Percentiles rank a stretch among this genome's conserved stretches.
These are phyloP conservation scores for Metarhizium rileyi DNA, from an alignment of 2,329 filamentous ascomycete species.

Conservation along the genomic window DNA sequence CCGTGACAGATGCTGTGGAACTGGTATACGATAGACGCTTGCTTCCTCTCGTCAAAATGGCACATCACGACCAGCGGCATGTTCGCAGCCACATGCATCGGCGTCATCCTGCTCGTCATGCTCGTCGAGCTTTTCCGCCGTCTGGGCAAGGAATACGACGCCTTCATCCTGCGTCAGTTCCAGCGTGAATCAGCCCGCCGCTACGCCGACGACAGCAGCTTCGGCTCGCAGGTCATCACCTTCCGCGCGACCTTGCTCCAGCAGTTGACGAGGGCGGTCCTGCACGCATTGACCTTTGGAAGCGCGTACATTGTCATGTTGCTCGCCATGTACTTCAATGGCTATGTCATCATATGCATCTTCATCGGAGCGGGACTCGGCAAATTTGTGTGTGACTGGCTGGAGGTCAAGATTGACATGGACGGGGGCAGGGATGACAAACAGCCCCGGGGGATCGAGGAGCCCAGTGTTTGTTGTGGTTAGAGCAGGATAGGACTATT, in stretches of 20 bases:
- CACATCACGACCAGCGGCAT: slow-evolving; percentile 59
- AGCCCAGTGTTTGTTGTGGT: slow-evolving; percentile 38
- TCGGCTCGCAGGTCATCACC: slow-evolving; percentile 15
- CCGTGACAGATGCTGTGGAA: slow-evolving; percentile 63
- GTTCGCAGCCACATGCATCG: slow-evolving; percentile 73
- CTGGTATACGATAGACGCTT: slow-evolving; percentile 62
- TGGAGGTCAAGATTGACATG: slow-evolving; percentile 32
- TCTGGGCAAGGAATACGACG: slow-evolving; percentile 62
- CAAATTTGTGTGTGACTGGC: slow-evolving; percentile 46
- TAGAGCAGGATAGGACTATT: too few relatives aligned
- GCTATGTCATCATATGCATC: slow-evolving; percentile 72
- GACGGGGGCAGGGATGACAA: slow-evolving; percentile 14
- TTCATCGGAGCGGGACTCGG: slow-evolving; percentile 45
- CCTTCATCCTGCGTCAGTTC: slow-evolving; percentile 46
- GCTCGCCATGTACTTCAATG: slow-evolving; percentile 51
- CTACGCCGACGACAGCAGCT: slow-evolving; percentile 12
- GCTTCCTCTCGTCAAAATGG: slow-evolving; percentile 63
- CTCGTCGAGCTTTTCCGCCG: slow-evolving; percentile 63
- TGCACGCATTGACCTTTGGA: slow-evolving; percentile 63
- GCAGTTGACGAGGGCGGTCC: slow-evolving; percentile 52
- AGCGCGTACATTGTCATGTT: slow-evolving; percentile 73
- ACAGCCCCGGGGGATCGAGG: slow-evolving; percentile 27
- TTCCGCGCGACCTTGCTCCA: slow-evolving; percentile 51
- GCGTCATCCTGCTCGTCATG: slow-evolving; percentile 62
- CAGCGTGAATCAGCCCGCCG: slow-evolving; percentile 19